Evolutionary conservation across 768 basidiomycete genomes (phyloP).

Genomic region (Kwoniella sp.): DNA sequence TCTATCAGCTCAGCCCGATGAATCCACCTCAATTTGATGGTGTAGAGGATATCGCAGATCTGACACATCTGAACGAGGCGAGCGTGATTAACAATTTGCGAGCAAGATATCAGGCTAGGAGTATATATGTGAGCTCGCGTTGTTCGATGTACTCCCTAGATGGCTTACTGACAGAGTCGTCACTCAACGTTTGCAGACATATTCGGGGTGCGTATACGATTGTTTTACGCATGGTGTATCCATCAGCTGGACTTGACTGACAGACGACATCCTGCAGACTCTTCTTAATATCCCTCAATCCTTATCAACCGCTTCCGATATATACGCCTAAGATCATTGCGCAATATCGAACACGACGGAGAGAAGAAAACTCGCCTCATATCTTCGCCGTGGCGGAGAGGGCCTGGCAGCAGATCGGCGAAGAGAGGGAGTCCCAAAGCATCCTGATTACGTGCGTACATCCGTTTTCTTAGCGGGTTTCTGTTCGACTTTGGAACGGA

Average conservation of each 20-base stretch:
- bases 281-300: constrained; percentile 98
- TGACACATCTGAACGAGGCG: constrained; percentile 97
- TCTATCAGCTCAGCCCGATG: constrained; percentile 88
- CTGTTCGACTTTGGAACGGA: neutral
- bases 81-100: constrained; percentile 98
- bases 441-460: constrained; percentile 89
- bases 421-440: constrained; percentile 94
- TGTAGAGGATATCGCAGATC: constrained; percentile 95
- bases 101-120: constrained; percentile 77
- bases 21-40: constrained; percentile 98
- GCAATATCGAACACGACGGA: constrained; percentile 77
- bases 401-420: constrained; percentile 98
- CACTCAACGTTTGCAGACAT: constrained; percentile 38
- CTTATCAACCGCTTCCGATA: constrained; percentile 86
- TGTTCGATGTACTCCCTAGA: neutral
- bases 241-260: neutral
- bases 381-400: constrained; percentile 96
- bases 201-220: constrained; percentile 30
- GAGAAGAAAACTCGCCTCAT: constrained; percentile 89
- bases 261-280: constrained; percentile 84
- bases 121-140: constrained; percentile 46
- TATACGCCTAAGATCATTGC: constrained; percentile 62
- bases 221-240: neutral
- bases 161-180: neutral
- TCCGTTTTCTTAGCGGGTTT: constrained; percentile 14